Conservation (phyloP, 2,329 filamentous ascomycete species). For the Aureobasidium mangrovei region DNA sequence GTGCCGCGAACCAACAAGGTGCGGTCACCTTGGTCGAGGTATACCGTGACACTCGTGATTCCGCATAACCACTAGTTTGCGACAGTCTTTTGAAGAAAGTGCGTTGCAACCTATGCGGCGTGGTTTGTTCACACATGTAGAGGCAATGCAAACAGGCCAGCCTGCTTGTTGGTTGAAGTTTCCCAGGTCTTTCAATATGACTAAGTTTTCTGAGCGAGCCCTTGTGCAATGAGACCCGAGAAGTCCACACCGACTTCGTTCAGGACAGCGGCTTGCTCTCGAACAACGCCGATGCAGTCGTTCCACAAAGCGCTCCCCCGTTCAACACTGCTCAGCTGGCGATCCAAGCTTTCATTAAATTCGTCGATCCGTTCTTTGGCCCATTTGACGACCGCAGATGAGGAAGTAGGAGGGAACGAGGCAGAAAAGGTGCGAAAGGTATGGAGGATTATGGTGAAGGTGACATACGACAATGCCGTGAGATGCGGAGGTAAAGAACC, state of each 20-base stretch:
- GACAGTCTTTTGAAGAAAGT: background rate
- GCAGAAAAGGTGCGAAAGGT: slow-evolving; percentile 50
- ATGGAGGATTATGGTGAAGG: slow-evolving; percentile 89
- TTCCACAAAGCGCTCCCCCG: slow-evolving; percentile 67
- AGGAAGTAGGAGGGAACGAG: slow-evolving; percentile 68
- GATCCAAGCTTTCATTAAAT: slow-evolving; percentile 73
- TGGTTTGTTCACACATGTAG: background rate
- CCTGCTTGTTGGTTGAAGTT: background rate
- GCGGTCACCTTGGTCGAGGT: no score
- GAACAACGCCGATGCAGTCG: slow-evolving; percentile 73
- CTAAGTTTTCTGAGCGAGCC: slow-evolving; percentile 19
- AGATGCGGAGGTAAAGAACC: slow-evolving; percentile 89
- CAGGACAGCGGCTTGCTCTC: slow-evolving; percentile 70
- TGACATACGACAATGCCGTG: slow-evolving; percentile 89
- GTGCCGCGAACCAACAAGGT: no score
- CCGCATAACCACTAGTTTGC: background rate
- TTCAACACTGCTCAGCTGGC: slow-evolving; percentile 82
- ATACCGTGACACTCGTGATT: no score
- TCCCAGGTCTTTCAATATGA: background rate
- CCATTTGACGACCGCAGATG: slow-evolving; percentile 95
- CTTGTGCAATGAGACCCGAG: slow-evolving; percentile 64
- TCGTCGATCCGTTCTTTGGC: slow-evolving; percentile 90
- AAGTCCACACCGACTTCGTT: slow-evolving; percentile 87
- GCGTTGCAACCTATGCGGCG: no score
- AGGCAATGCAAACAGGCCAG: background rate